Evolutionary conservation across 2,329 filamentous ascomycete genomes (phyloP).

Genomic region (Alternaria sp.): DNA sequence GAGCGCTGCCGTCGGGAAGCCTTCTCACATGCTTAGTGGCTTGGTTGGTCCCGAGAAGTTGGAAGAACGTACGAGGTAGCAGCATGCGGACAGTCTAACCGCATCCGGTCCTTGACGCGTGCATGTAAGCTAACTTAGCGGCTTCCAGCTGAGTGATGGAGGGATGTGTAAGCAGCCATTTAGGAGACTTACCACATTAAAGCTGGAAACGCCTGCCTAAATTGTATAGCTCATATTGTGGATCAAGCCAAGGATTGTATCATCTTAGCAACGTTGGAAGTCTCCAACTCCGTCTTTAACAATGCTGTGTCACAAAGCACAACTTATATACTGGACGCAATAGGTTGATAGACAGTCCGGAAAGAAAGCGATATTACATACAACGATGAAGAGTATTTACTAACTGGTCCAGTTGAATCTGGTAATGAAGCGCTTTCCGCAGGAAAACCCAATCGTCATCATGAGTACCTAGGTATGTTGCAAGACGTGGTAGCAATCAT

Average conservation of each 20-base stretch:
- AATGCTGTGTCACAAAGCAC: neutral
- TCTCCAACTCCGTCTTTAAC: neutral
- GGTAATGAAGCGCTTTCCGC: neutral
- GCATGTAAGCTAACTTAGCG: neutral
- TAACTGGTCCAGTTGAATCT: neutral
- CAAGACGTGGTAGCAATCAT: neutral
- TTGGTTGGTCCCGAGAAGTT: neutral
- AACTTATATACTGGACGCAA: neutral
- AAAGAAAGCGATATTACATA: neutral
- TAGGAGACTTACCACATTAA: neutral
- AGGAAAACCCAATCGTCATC: neutral
- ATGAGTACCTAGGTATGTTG: neutral
- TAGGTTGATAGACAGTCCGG: neutral
- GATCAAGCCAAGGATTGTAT: neutral
- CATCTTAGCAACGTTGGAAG: neutral
- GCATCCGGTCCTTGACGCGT: neutral
- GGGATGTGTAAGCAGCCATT: neutral
- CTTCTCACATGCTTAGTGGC: neutral
- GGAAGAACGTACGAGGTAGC: neutral
- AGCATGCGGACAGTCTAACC: neutral
- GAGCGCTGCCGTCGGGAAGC: neutral
- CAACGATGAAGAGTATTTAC: neutral
- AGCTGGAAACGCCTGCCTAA: neutral
- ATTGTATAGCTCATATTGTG: neutral
- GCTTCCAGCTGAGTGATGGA: neutral